Evolutionary conservation across 208 protist genomes (phyloP).

Genomic region (Strigomonas culicis): DNA sequence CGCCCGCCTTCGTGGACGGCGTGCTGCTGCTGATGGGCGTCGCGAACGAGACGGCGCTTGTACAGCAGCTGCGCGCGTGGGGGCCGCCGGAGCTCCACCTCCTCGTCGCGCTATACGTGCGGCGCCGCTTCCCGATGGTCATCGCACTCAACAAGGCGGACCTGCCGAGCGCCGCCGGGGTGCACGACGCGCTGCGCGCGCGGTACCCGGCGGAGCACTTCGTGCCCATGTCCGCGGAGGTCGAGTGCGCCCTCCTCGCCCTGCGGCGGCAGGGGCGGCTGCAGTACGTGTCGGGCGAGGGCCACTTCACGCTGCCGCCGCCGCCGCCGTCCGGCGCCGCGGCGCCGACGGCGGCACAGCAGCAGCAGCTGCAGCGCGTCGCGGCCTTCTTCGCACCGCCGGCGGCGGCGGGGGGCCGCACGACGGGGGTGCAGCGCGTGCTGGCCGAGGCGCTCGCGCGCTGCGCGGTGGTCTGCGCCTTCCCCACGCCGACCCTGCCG

Average conservation of each 20-base stretch:
- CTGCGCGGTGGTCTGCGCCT: conserved; percentile 49
- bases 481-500: conserved; percentile 57
- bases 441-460: conserved; percentile 58
- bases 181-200: conserved; percentile 37
- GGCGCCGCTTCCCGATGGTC: conserved; percentile 88
- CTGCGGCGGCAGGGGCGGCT: conserved; percentile 55
- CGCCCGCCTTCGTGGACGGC: conserved; percentile 59
- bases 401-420: no score
- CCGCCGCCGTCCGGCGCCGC: neutral
- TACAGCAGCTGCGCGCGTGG: conserved; percentile 38
- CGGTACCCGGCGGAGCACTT: conserved; percentile 72
- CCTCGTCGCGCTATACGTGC: conserved; percentile 90
- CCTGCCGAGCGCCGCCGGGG: conserved; percentile 33
- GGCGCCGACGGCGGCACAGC: neutral
- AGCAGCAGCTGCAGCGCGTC: conserved; percentile 25
- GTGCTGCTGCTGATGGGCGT: conserved; percentile 63
- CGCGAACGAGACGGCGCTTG: conserved; percentile 32
- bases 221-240: conserved; percentile 70
- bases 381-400: conserved; percentile 28
- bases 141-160: conserved; percentile 93
- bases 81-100: conserved; percentile 73
- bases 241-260: conserved; percentile 71
- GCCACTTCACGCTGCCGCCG: conserved; percentile 7
- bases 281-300: conserved; percentile 54
- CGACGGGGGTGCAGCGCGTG: conserved; percentile 83